Base-by-base conservation (phyloP, 2,329 filamentous ascomycete species). In the Trichoderma asperellum region DNA sequence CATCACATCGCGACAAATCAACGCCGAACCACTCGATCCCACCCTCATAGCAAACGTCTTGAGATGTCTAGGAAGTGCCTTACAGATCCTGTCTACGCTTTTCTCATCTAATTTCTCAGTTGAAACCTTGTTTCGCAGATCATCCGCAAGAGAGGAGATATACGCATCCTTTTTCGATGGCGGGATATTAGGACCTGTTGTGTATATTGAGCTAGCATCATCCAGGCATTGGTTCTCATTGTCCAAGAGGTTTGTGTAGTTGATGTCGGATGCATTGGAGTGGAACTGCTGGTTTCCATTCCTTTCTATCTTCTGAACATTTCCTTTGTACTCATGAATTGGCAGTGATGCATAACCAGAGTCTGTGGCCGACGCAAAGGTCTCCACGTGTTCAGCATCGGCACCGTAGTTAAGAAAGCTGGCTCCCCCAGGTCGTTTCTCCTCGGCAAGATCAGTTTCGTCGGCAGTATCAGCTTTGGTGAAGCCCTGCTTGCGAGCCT, bases 401-500 rank as follows among this genome's bases (percentile, higher is more conserved):
- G 0, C 6, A 18, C 5, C 5, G 35, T 37, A 37, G 14, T 16
- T 37, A 32, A 32, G 6, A 6, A 32, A n/a, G n/a, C n/a, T n/a
- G n/a, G n/a, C n/a, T n/a, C n/a, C n/a, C n/a, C n/a, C n/a, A n/a
- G n/a, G n/a, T n/a, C n/a, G n/a, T n/a, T n/a, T n/a, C n/a, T n/a
- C n/a, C n/a, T n/a, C n/a, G n/a, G n/a, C n/a, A n/a, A n/a, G n/a
- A n/a, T n/a, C n/a, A n/a, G n/a, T n/a, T n/a, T n/a, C n/a, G n/a
- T n/a, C 96, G 4, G 96, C 96, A 62, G 94, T 86, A 79, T 99
- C 96, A 72, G 96, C 94, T 79, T 99, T 96, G 1, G 96, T 99
- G 78, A 99, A 99, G 12, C 96, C 96, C 81, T 99, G 96, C 81
- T 98, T 99, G 59, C 92, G 88, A 8, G 96, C 96, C 81, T 98